These are phyloP conservation scores for Evernia prunastri DNA, from an alignment of 495 filamentous ascomycete genomes.

Conservation along the genomic window DNA sequence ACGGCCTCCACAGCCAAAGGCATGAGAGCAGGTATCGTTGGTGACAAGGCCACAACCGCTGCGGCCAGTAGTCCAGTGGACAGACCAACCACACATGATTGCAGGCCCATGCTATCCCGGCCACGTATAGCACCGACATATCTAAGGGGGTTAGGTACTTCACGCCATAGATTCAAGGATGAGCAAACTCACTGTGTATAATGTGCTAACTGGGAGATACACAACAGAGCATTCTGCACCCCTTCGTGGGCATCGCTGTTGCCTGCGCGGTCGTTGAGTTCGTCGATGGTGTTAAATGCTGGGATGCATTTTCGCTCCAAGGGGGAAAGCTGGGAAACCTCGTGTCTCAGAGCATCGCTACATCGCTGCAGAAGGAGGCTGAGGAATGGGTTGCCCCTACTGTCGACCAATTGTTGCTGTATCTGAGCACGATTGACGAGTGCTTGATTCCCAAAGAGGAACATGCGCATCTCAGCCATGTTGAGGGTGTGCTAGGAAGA, in stretches of 20 bases:
- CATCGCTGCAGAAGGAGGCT: conserved; percentile 59
- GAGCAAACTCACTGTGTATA: conserved; percentile 62
- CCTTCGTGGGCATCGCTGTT: conserved; percentile 51
- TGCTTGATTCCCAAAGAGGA: conserved; percentile 73
- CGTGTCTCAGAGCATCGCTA: conserved; percentile 55
- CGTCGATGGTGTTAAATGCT: conserved; percentile 59
- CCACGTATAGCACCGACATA: conserved; percentile 49
- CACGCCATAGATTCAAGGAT: conserved; percentile 14
- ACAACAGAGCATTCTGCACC: conserved; percentile 60
- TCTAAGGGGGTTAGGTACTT: conserved; percentile 36
- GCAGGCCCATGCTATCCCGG: conserved; percentile 34
- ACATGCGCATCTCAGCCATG: conserved; percentile 15
- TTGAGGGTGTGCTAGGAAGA: not conserved
- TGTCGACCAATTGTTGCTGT: conserved; percentile 50
- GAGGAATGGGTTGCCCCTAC: conserved; percentile 58
- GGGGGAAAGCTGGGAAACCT: conserved; percentile 54
- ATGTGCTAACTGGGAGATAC: conserved; percentile 63
- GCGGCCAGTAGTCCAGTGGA: conserved; percentile 71
- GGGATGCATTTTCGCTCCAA: conserved; percentile 58
- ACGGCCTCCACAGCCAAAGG: conserved; percentile 63
- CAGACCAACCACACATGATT: conserved; percentile 53
- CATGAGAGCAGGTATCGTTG: conserved; percentile 61
- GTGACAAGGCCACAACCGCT: conserved; percentile 61
- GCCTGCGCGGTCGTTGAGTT: conserved; percentile 60
- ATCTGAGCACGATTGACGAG: conserved; percentile 63